Percentiles rank a stretch among this genome's conserved stretches.
Evolutionary conservation across 805 yeast genomes (phyloP).

Genomic region (Lipomyces mesembrius): DNA sequence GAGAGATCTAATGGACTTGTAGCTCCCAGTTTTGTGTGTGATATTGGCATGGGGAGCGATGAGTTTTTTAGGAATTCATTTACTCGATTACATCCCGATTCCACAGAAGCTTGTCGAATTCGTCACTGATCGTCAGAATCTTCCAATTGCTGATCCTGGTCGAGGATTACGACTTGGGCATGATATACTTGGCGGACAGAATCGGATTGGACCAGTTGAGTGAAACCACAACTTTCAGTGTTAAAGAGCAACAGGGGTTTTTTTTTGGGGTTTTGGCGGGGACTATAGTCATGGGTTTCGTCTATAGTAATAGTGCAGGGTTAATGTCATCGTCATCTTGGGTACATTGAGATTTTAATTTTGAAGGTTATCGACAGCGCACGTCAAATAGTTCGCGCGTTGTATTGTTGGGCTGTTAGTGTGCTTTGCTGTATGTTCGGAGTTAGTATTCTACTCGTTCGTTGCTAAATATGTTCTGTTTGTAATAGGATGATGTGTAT

Average conservation of each 20-base stretch:
- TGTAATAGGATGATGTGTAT: background rate
- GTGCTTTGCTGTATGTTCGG: background rate
- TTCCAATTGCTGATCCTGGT: background rate
- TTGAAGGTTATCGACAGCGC: background rate
- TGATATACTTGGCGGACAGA: background rate
- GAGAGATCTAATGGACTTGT: background rate
- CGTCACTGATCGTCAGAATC: constrained; percentile 11
- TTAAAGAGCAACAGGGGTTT: background rate
- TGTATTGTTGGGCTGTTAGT: background rate
- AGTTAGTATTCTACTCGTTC: background rate
- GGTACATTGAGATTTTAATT: background rate
- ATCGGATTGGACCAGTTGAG: background rate
- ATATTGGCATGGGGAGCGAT: constrained; percentile 28
- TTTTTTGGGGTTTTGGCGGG: background rate
- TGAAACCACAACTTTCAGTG: background rate
- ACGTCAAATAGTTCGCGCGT: background rate
- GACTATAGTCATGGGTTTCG: background rate
- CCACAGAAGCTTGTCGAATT: constrained; percentile 33
- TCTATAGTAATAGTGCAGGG: background rate
- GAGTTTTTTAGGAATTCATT: constrained; percentile 30
- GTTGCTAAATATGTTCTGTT: background rate
- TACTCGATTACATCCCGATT: constrained; percentile 30
- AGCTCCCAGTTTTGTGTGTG: constrained; percentile 34
- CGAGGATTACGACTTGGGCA: background rate
- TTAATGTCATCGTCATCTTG: background rate